Evolutionary conservation across 371 early-diverging fungal species (phyloP), one percentile per base, ranked within the genome.

Genomic region (Saksenaea oblongispora): DNA sequence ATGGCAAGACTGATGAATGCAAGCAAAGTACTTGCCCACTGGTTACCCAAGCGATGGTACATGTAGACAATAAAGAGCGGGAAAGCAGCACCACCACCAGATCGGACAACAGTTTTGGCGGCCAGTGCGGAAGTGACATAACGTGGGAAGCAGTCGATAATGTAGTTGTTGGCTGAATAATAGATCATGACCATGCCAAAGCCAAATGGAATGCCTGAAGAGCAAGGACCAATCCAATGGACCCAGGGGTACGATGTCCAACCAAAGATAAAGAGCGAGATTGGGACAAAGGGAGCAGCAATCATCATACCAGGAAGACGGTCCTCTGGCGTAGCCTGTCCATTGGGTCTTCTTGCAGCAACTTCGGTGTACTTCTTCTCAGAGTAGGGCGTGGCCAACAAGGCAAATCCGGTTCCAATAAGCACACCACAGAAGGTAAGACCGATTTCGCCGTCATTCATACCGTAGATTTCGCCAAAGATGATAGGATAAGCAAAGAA

Each of bases 241-340:
- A 62, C 58, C 67, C 74, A 76, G 17, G 79, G 69, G 18, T 58
- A 75, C 3, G 74, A 67, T 9, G 81, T 81, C 81, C 79, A 78
- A 26, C 67, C 79, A 54, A 81, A 81, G 34, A 76, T 76, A 47
- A 81, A 81, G 1, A 81, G 62, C 34, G 76, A 73, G 14, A 81
- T 63, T 26, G 81, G 81, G 11, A 81, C 61, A 57, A 69, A 72
- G 36, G 72, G 72, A 22, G 79, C 76, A 15, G 70, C 73, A 57
- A 65, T 56, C 80, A 79, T 79, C 80, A 79, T 79, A 54, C 76
- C 72, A 35, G 70, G 70, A 13, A 79, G 54, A 59, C 80, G 77
- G 54, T 79, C 77, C 55, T 79, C 80, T n/a, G 80, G 80, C 2
- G 66, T 67, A 22, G 71, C 61, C 11, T 56, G 51, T 5, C 75